These are phyloP conservation scores for Exobasidium rhododendri DNA, from an alignment of 1,284 basidiomycete species.

Conservation along the genomic window DNA sequence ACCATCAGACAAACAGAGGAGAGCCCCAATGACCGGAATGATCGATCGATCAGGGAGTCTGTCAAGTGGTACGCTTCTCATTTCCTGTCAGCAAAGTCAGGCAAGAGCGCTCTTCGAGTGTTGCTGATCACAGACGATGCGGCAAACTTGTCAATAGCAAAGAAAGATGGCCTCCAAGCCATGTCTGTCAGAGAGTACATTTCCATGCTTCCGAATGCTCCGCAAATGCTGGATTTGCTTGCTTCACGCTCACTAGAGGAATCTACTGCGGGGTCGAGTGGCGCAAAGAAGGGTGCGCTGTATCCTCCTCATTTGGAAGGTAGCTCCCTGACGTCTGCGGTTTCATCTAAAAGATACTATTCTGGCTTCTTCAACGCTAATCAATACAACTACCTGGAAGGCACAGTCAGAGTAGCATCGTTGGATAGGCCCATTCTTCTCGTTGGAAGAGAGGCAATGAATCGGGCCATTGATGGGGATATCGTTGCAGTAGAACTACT, in stretches of 20 bases:
- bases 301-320: conserved; percentile 72
- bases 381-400: conserved; percentile 90
- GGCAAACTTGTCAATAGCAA: conserved; percentile 69
- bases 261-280: conserved; percentile 24
- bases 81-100: conserved; percentile 16
- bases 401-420: conserved; percentile 71
- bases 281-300: conserved; percentile 16
- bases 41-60: conserved; percentile 47
- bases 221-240: conserved; percentile 47
- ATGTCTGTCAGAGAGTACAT: conserved; percentile 51
- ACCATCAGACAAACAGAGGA: conserved; percentile 37
- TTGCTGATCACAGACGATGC: conserved; percentile 70
- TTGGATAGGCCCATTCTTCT: conserved; percentile 78
- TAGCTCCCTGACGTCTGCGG: conserved; percentile 71
- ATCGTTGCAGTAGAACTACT: conserved; percentile 87
- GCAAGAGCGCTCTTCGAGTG: conserved; percentile 33
- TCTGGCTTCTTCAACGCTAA: conserved; percentile 95
- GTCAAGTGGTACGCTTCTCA: conserved; percentile 47
- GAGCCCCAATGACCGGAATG: conserved; percentile 51
- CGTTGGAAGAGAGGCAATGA: conserved; percentile 88
- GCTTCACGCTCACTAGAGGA: conserved; percentile 35
- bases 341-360: conserved; percentile 78
- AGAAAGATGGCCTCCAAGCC: conserved; percentile 35
- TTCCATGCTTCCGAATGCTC: conserved; percentile 36
- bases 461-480: conserved; percentile 90